Evolutionary conservation across 2,329 filamentous ascomycete genomes (phyloP).

Genomic region (Neofusicoccum umdonicola): DNA sequence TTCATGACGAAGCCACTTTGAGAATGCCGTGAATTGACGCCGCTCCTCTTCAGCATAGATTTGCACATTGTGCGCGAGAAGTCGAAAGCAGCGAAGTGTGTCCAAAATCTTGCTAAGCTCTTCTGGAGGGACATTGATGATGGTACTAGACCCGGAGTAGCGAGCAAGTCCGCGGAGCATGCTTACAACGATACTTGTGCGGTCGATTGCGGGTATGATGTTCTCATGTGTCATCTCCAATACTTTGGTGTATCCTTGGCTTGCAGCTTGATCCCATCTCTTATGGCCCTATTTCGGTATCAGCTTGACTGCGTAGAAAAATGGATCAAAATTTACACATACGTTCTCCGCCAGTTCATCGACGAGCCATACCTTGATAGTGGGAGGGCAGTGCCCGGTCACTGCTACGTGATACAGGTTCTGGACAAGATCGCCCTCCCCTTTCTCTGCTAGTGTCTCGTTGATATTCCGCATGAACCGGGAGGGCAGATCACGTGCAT

Average conservation of each 20-base stretch:
- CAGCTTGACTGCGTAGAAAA: neutral
- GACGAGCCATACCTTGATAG: constrained; percentile 82
- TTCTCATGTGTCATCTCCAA: constrained; percentile 80
- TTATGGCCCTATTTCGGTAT: constrained; percentile 70
- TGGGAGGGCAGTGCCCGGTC: constrained; percentile 74
- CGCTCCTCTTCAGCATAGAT: constrained; percentile 72
- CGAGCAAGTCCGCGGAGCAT: constrained; percentile 79
- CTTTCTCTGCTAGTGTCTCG: constrained; percentile 68
- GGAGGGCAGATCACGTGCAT: constrained; percentile 72
- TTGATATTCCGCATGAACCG: constrained; percentile 77
- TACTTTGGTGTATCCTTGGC: constrained; percentile 73
- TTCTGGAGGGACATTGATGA: constrained; percentile 50
- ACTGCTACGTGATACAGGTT: constrained; percentile 81
- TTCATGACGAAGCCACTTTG: constrained; percentile 77
- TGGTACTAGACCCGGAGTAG: constrained; percentile 67
- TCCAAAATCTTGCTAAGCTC: constrained; percentile 55
- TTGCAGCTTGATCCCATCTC: constrained; percentile 87
- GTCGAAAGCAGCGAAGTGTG: constrained; percentile 69
- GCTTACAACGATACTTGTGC: constrained; percentile 76
- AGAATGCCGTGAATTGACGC: constrained; percentile 73
- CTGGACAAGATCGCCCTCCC: constrained; percentile 65
- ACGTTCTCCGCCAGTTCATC: constrained; percentile 79
- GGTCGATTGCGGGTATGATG: constrained; percentile 81
- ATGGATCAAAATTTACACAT: constrained; percentile 29
- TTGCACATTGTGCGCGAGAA: constrained; percentile 72